Evolutionary conservation across 495 filamentous ascomycete species (phyloP).

Genomic region (Podospora tetraspora): DNA sequence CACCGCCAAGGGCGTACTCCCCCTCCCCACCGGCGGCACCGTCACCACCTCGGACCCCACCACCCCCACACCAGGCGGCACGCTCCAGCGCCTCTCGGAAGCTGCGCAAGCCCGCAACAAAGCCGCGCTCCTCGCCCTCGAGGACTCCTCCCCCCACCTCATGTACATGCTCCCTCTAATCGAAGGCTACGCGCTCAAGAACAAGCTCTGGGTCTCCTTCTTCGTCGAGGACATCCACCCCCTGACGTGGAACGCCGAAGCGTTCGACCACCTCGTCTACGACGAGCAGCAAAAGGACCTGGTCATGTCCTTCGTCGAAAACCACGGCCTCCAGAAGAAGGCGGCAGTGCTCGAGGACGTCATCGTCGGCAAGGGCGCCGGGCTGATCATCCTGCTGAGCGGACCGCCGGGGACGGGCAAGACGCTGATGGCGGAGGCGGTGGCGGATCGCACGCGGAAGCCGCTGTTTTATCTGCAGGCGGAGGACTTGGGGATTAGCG

Average conservation of each 20-base stretch:
- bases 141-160: slow-evolving; percentile 25
- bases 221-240: slow-evolving; percentile 33
- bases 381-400: slow-evolving; percentile 29
- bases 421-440: slow-evolving; percentile 52
- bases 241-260: slow-evolving; percentile 34
- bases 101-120: slow-evolving; percentile 29
- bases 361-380: slow-evolving; percentile 26
- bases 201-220: slow-evolving; percentile 37
- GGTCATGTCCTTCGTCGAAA: slow-evolving; percentile 39
- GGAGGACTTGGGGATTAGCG: slow-evolving; percentile 50
- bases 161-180: slow-evolving; percentile 34
- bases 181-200: slow-evolving; percentile 39
- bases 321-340: slow-evolving; percentile 20
- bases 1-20: neutral
- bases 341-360: slow-evolving; percentile 20
- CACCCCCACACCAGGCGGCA: neutral
- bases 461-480: slow-evolving; percentile 51
- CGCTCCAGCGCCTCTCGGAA: slow-evolving; percentile 17
- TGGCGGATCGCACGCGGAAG: slow-evolving; percentile 45
- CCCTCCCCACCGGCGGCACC: neutral
- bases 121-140: slow-evolving; percentile 16
- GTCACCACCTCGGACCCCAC: neutral
- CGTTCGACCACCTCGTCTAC: slow-evolving; percentile 36
- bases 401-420: slow-evolving; percentile 56
- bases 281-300: slow-evolving; percentile 38